Evolutionary conservation across 139 green algal species (phyloP).

Genomic region (Coelastrella sp.): DNA sequence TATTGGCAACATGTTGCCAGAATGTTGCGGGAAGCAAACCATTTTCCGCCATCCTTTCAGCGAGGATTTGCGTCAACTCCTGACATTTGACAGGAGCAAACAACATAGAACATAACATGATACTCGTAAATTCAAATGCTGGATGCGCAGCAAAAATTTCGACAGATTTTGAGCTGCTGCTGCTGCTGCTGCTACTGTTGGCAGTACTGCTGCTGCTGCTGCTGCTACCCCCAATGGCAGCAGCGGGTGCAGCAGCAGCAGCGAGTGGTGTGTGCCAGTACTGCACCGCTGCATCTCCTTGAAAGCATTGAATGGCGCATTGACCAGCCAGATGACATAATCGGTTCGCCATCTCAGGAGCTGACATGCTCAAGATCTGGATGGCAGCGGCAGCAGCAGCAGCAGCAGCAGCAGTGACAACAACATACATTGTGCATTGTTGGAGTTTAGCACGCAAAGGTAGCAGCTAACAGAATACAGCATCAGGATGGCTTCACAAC

Average conservation of each 20-base stretch:
- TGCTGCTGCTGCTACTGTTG: background rate
- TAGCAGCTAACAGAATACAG: too few relatives aligned
- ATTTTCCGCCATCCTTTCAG: background rate
- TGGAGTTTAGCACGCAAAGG: too few relatives aligned
- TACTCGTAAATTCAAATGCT: background rate
- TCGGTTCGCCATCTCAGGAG: background rate
- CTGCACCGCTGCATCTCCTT: background rate
- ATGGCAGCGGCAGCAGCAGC: too few relatives aligned
- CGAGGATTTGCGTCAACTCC: background rate
- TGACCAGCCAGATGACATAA: background rate
- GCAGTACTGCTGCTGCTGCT: background rate
- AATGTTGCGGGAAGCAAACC: background rate
- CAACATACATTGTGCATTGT: too few relatives aligned
- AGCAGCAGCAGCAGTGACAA: background rate
- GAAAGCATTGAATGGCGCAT: background rate
- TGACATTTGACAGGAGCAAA: background rate
- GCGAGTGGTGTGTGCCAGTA: background rate
- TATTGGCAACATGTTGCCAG: background rate
- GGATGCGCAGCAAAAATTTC: background rate
- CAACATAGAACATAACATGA: background rate
- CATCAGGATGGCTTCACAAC: too few relatives aligned
- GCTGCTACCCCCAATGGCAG: background rate
- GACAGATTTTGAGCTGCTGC: background rate
- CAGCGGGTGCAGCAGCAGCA: background rate
- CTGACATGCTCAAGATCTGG: background rate